phyloP scores from a whole-genome alignment of 2,329 filamentous ascomycete species.

The Botrytis porri region DNA sequence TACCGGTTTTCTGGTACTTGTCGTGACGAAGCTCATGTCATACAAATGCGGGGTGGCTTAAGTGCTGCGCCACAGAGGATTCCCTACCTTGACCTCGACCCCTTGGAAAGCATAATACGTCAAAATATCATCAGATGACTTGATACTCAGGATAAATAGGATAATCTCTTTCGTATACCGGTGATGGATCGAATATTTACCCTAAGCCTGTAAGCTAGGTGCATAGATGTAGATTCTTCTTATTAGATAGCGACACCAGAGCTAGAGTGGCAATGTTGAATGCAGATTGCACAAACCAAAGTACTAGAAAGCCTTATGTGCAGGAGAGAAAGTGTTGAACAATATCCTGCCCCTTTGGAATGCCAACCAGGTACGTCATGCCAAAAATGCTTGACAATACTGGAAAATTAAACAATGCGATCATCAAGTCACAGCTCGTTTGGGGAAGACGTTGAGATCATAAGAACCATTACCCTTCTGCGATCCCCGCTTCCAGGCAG shows the following conservation, averaged over 20 bases:
- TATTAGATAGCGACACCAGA: neutral
- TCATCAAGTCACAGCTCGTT: neutral
- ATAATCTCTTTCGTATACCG: neutral
- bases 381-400: neutral
- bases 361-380: no score
- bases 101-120: neutral
- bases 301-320: neutral
- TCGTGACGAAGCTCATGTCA: neutral
- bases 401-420: neutral
- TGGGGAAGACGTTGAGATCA: slow-evolving; percentile 31
- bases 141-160: neutral
- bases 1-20: neutral
- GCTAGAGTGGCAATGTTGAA: neutral
- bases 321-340: neutral
- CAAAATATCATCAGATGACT: neutral
- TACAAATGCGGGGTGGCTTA: neutral
- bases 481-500: slow-evolving; percentile 34
- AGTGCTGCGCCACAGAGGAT: neutral
- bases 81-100: neutral
- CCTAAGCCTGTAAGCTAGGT: neutral
- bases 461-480: slow-evolving; percentile 36
- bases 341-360: neutral
- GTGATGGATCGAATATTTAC: neutral
- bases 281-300: neutral
- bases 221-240: neutral